A percentile compares a stretch with the other conserved stretches of the same genome.
Evolutionary conservation across 73 alveolate genomes (phyloP).

Genomic region (Tetrahymena malaccensis): DNA sequence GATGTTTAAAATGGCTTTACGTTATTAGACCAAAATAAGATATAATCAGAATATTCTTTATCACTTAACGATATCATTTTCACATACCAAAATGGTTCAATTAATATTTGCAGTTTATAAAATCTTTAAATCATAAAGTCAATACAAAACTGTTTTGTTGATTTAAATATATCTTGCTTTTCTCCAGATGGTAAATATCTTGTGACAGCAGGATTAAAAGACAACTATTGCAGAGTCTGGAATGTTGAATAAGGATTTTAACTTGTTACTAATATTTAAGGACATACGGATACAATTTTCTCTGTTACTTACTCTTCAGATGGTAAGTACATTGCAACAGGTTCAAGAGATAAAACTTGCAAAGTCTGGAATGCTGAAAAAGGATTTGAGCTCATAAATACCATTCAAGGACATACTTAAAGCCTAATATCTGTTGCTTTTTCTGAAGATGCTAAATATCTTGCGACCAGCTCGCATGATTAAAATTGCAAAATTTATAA

Average conservation of each 20-base stretch:
- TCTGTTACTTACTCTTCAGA: not conserved
- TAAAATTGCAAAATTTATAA: not conserved
- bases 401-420: not conserved
- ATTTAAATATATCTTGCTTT: not conserved
- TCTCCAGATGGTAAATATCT: not conserved
- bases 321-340: not conserved
- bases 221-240: not conserved
- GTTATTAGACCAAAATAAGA: too few species aligned
- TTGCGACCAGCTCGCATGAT: not conserved
- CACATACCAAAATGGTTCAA: not conserved
- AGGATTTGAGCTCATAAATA: not conserved
- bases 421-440: too few species aligned
- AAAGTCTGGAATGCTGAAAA: not conserved
- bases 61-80: not conserved
- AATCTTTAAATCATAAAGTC: not conserved
- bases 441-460: not conserved
- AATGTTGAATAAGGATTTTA: not conserved
- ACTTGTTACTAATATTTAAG: not conserved
- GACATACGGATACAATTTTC: not conserved
- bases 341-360: not conserved
- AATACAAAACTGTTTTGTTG: not conserved
- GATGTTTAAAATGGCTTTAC: not conserved
- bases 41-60: not conserved
- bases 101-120: too few species aligned
- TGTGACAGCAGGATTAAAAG: not conserved